These are phyloP conservation scores for Ceratocystis eucalypticola DNA, from an alignment of 2,329 filamentous ascomycete genomes.

Conservation along the genomic window DNA sequence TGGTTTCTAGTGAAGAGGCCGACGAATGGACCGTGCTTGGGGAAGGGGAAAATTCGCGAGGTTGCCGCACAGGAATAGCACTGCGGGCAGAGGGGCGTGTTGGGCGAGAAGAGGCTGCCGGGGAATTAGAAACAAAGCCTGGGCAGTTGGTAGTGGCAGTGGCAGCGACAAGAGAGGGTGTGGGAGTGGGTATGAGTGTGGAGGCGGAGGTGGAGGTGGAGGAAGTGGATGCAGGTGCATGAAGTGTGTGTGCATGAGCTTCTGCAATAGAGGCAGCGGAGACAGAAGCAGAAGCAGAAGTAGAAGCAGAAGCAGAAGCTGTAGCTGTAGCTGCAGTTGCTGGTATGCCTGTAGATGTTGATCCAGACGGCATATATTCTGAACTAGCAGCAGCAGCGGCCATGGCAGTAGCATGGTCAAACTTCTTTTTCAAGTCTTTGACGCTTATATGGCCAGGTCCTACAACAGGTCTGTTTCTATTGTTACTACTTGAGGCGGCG, in stretches of 20 bases:
- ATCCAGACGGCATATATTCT: constrained; percentile 5
- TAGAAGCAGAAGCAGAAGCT: not conserved
- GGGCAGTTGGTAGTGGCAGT: not conserved
- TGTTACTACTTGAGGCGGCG: not conserved
- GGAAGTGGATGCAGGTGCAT: constrained; percentile 4
- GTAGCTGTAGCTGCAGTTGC: not conserved
- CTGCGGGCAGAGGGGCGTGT: constrained; percentile 13
- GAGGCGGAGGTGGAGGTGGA: not conserved
- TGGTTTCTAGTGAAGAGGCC: constrained; percentile 15
- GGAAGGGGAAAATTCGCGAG: constrained; percentile 17
- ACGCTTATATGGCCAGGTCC: constrained; percentile 39
- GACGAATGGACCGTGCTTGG: constrained; percentile 12
- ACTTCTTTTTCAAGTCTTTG: constrained; percentile 65
- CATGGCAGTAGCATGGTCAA: constrained; percentile 45
- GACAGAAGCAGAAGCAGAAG: not conserved
- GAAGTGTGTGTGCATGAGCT: not conserved
- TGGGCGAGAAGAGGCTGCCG: constrained; percentile 9
- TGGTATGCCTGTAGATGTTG: not conserved
- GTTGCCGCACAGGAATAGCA: constrained; percentile 17
- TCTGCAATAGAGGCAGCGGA: not conserved
- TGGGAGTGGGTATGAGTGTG: not conserved
- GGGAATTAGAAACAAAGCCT: not conserved
- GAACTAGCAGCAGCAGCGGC: constrained; percentile 22
- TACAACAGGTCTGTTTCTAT: not conserved
- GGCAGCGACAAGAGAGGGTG: not conserved